These are phyloP conservation scores for Debaryomyces sp. DNA, from an alignment of 1,139 yeast species.

Conservation along the genomic window DNA sequence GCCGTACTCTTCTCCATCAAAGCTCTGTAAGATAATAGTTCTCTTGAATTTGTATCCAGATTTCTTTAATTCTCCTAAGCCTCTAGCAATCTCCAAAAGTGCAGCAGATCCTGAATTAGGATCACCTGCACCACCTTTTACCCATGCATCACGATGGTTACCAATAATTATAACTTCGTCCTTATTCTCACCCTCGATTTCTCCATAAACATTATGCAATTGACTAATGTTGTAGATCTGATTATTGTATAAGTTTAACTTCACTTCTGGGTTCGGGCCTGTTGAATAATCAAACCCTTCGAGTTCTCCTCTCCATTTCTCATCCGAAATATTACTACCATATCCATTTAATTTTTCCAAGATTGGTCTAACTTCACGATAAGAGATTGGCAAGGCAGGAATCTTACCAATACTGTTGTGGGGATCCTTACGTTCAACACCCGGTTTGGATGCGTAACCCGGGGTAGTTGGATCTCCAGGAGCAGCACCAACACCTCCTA, in stretches of 20 bases:
- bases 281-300: constrained; percentile 44
- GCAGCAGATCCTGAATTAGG: constrained; percentile 51
- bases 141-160: constrained; percentile 56
- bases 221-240: constrained; percentile 47
- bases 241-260: constrained; percentile 44
- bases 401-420: constrained; percentile 45
- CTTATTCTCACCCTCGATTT: constrained; percentile 41
- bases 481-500: constrained; percentile 56
- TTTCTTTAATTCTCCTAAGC: constrained; percentile 47
- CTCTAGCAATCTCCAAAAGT: constrained; percentile 48
- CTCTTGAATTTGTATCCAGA: constrained; percentile 46
- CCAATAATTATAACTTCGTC: constrained; percentile 49
- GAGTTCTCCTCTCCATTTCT: constrained; percentile 44
- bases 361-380: constrained; percentile 50
- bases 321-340: constrained; percentile 31
- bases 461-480: constrained; percentile 96
- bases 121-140: constrained; percentile 56
- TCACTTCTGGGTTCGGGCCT: constrained; percentile 50
- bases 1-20: constrained; percentile 54
- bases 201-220: constrained; percentile 49
- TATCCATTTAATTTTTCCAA: constrained; percentile 46
- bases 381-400: constrained; percentile 50
- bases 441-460: constrained; percentile 71
- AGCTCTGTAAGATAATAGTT: constrained; percentile 42
- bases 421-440: constrained; percentile 46